Base-by-base conservation (phyloP, 202 grass and related monocot species). In the Elaeis oleifera region DNA sequence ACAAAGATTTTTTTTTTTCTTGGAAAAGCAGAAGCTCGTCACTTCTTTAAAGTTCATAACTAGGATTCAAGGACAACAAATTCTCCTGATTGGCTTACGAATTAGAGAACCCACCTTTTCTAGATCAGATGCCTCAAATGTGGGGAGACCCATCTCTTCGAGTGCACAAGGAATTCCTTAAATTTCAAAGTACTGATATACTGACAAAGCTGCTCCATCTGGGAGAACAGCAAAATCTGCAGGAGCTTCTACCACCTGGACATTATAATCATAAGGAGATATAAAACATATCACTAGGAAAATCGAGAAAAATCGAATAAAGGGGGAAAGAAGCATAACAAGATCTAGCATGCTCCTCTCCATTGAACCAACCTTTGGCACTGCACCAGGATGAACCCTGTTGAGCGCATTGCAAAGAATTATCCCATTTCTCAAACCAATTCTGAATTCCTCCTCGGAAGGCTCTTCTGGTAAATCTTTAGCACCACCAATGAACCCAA, bases 151-250 rank as follows among this genome's bases (percentile, higher is more conserved):
- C 64, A 80, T 44, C 48, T 74, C 29, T 56, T 70, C 57, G 18
- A 80, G 19, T 26, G 78, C 71, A 6, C 52, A 63, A 23, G 28
- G 69, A 80, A 31, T 74, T 80, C 51, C 71, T 74, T 13, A 69
- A 51, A 74, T 80, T 80, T 74, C 78, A n/a, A 80, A 80, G 61
- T 80, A 72, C 49, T 74, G 78, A 67, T 69, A 70, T 6, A 71
- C 71, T 31, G 51, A 63, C 13, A 80, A 36, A 19, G 71, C 64
- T 50, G 71, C 71, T 52, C 88, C 92, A 79, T 97, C 88, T 26
- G 79, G 61, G 44, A 53, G 61, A 56, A 39, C 61, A 44, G 71
- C 21, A 51, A 62, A 66, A 20, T 53, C 61, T 6, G 48, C 51
- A 4, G 71, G 51, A 65, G 63, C 60, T 64, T 74, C 71, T 16